Evolutionary conservation across 805 yeast genomes (phyloP).

Genomic region (Candida khao-thaluensis): DNA sequence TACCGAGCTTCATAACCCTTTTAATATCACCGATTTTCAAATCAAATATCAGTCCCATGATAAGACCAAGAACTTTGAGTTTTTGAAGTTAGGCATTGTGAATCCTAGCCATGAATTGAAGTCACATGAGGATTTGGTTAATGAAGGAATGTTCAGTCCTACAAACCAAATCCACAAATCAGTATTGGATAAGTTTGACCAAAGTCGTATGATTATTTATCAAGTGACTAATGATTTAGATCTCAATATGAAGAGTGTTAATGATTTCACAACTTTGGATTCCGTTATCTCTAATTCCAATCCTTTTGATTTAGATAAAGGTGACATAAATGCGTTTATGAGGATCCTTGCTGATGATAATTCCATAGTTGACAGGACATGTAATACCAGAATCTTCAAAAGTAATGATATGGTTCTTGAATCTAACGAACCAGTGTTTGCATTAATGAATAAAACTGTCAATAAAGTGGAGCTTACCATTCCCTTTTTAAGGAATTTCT

Average conservation of each 20-base stretch:
- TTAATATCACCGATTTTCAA: constrained; percentile 6
- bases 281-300: constrained; percentile 14
- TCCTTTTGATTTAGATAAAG: constrained; percentile 20
- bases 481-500: constrained; percentile 39
- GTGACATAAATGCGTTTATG: constrained; percentile 26
- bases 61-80: constrained; percentile 9
- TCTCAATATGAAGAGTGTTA: constrained; percentile 9
- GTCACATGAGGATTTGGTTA: constrained; percentile 1
- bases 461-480: constrained; percentile 26
- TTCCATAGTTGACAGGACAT: constrained; percentile 25
- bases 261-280: constrained; percentile 13
- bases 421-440: constrained; percentile 31
- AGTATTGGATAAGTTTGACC: constrained; percentile 9
- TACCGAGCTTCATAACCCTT: constrained; percentile 18
- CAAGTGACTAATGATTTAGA: constrained; percentile 20
- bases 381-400: constrained; percentile 24
- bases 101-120: constrained; percentile 2
- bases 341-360: constrained; percentile 17
- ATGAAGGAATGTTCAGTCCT: background rate
- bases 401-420: constrained; percentile 21
- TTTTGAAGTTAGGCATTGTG: constrained; percentile 6
- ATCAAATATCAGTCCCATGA: constrained; percentile 8
- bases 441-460: constrained; percentile 20
- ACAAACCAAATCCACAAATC: constrained; percentile 5
- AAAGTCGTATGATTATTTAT: constrained; percentile 20